Conservation (phyloP, 176 grass and related monocot species). For the Stipa capillata region DNA sequence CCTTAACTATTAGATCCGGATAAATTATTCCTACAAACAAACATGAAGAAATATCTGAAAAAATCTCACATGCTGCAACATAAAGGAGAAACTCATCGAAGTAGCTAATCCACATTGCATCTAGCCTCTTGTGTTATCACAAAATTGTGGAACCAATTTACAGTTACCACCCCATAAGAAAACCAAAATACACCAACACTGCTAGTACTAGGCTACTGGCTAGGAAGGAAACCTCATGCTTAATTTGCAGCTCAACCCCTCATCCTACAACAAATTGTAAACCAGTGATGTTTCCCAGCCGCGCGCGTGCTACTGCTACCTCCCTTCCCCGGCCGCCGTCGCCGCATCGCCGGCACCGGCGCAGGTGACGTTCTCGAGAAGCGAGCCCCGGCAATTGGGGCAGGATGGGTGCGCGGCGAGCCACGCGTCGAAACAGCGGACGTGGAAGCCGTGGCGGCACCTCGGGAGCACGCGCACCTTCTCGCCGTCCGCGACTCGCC, state of each 20-base stretch:
- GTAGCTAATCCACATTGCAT: slow-evolving; percentile 13
- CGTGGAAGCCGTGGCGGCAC: slow-evolving; percentile 69
- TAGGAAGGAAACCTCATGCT: background rate
- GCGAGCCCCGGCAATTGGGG: slow-evolving; percentile 55
- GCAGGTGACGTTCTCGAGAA: too few species aligned
- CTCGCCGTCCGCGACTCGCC: slow-evolving; percentile 64
- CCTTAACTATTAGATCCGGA: too few species aligned
- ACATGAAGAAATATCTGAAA: background rate
- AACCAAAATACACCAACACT: background rate
- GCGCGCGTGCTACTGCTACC: too few species aligned
- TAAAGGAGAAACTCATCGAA: background rate
- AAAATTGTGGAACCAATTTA: background rate
- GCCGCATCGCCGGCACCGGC: slow-evolving; percentile 7
- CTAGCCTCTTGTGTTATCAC: background rate
- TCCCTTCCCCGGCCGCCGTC: background rate
- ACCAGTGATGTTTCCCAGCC: background rate
- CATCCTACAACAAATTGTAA: background rate
- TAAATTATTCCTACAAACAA: too few species aligned
- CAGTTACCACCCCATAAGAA: background rate
- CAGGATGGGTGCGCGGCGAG: slow-evolving; percentile 56
- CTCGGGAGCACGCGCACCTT: slow-evolving; percentile 66
- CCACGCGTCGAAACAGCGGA: slow-evolving; percentile 65
- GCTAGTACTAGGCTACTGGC: too few species aligned
- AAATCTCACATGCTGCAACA: background rate
- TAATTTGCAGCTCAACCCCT: background rate